Conservation (phyloP, 2,329 filamentous ascomycete species). For the Coniella lustricola region DNA sequence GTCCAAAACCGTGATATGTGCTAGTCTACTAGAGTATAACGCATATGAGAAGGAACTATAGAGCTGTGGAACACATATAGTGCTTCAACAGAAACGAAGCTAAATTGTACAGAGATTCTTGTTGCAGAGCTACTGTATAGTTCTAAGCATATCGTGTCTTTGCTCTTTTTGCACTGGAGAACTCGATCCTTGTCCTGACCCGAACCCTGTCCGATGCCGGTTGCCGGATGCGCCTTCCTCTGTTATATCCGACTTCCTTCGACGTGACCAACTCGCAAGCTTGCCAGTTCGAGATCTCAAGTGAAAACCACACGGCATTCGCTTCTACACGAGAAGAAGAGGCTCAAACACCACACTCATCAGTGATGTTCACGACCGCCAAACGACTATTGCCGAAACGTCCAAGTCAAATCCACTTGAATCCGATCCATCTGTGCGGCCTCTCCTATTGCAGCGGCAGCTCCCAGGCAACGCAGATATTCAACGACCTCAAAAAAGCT, state of each 20-base stretch:
- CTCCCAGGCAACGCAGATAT: not conserved
- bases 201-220: constrained; percentile 3
- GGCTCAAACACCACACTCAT: not conserved
- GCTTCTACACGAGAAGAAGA: not conserved
- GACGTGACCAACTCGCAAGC: no score
- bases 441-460: not conserved
- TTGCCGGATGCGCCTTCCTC: not conserved
- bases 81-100: no score
- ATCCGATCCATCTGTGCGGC: not conserved
- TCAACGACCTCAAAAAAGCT: not conserved
- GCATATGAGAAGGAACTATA: no score
- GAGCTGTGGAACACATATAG: no score
- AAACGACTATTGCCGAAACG: not conserved
- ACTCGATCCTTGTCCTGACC: not conserved
- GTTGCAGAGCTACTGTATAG: not conserved
- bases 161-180: not conserved
- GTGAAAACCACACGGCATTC: no score
- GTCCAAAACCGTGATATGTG: no score
- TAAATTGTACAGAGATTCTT: no score
- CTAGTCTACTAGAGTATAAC: no score
- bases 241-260: not conserved
- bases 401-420: not conserved
- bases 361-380: not conserved
- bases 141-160: not conserved
- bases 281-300: not conserved